Percentiles rank a stretch among this genome's conserved stretches.
phyloP scores from a whole-genome alignment of 768 basidiomycete genomes.

The Naematelia aurantialba region DNA sequence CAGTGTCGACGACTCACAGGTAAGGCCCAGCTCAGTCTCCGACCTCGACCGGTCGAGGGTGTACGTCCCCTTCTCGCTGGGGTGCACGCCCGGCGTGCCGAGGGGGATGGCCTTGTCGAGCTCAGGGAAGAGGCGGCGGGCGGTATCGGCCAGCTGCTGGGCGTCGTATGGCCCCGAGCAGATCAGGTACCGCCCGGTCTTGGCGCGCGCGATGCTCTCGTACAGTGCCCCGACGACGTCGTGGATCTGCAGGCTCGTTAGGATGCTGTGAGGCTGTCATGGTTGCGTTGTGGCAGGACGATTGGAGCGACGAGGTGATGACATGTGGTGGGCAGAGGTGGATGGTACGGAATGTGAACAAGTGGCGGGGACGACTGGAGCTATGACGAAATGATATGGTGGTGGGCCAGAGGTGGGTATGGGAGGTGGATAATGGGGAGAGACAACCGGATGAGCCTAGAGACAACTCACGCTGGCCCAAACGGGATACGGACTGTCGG shows the following conservation, averaged over 20 bases:
- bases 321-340: too few relatives aligned
- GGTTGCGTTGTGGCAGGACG: too few relatives aligned
- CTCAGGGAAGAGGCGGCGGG: conserved; percentile 1
- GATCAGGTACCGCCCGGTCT: conserved; percentile 20
- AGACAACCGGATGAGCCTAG: not conserved
- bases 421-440: not conserved
- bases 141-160: conserved; percentile 9
- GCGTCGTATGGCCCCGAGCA: conserved; percentile 15
- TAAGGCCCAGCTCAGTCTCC: conserved; percentile 7
- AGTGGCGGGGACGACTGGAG: too few relatives aligned
- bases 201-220: conserved; percentile 11
- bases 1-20: conserved; percentile 9
- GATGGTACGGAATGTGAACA: too few relatives aligned
- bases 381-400: too few relatives aligned
- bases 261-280: too few relatives aligned
- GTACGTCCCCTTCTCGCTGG: conserved; percentile 2
- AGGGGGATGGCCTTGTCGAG: conserved; percentile 4
- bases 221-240: conserved; percentile 29
- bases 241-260: too few relatives aligned
- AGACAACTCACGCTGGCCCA: conserved; percentile 20
- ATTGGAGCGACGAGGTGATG: not conserved
- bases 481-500: conserved; percentile 5
- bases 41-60: conserved; percentile 9
- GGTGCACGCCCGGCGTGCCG: not conserved
- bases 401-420: conserved; percentile 4